Percentiles rank a stretch among this genome's conserved stretches.
These are phyloP conservation scores for Ophiocordyceps polyrhachis-furcata DNA, from an alignment of 2,329 filamentous ascomycete species.

Conservation along the genomic window DNA sequence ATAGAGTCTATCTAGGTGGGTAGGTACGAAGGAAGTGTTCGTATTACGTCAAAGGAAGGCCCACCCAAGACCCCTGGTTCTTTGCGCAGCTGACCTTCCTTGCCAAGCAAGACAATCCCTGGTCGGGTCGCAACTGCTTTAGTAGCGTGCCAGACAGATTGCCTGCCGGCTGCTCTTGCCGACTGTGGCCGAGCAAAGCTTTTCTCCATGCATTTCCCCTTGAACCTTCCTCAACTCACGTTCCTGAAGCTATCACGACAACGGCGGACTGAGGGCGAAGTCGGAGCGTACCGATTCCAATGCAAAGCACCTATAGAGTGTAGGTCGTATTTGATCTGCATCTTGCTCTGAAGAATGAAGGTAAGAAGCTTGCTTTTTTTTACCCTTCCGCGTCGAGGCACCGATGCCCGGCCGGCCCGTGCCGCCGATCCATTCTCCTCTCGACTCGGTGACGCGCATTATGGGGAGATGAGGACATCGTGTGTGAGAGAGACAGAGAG, in stretches of 20 bases:
- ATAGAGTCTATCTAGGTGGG: too few relatives aligned
- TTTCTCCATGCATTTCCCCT: too few relatives aligned
- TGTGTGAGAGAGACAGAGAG: not conserved
- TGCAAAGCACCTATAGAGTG: too few relatives aligned
- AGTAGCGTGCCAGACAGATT: not conserved
- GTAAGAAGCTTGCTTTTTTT: not conserved
- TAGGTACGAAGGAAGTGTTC: too few relatives aligned
- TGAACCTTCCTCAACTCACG: too few relatives aligned
- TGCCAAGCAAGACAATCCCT: not conserved
- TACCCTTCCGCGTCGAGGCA: not conserved
- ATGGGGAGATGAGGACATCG: not conserved
- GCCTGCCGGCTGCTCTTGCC: not conserved
- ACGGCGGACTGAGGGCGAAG: too few relatives aligned
- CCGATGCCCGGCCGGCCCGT: not conserved
- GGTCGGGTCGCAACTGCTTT: not conserved
- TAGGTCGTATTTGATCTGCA: not conserved
- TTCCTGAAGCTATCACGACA: too few relatives aligned
- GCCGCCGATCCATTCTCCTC: not conserved
- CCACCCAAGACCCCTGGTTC: not conserved
- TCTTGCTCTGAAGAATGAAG: not conserved
- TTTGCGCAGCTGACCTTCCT: not conserved
- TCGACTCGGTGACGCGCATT: not conserved
- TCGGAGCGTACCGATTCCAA: not conserved
- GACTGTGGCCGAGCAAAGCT: not conserved
- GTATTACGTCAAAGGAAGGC: not conserved